A percentile compares a stretch with the other conserved stretches of the same genome.
Evolutionary conservation across 2,329 filamentous ascomycete genomes (phyloP).

Genomic region (Neofusicoccum umdonicola): DNA sequence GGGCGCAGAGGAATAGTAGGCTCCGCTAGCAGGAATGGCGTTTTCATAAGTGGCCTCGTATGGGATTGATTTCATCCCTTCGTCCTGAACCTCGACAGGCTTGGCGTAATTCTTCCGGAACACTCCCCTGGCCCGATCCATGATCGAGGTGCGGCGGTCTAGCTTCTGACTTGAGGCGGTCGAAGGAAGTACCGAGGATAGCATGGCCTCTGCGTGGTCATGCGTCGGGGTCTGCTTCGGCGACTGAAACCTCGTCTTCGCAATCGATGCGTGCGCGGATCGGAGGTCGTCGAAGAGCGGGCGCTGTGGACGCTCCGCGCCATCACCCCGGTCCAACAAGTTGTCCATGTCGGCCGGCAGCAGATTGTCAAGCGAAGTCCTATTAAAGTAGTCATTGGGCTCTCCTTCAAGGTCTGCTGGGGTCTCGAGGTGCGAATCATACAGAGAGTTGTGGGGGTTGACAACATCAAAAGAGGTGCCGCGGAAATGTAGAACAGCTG

Average conservation of each 20-base stretch:
- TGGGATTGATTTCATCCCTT: background rate
- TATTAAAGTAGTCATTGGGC: slow-evolving; percentile 30
- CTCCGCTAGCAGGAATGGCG: background rate
- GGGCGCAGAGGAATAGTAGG: background rate
- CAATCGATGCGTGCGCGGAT: slow-evolving; percentile 12
- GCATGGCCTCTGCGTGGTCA: background rate
- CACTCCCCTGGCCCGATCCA: background rate
- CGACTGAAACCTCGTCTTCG: background rate
- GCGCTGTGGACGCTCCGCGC: background rate
- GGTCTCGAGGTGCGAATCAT: slow-evolving; percentile 36
- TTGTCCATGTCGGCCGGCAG: slow-evolving; percentile 22
- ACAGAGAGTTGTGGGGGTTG: slow-evolving; percentile 38
- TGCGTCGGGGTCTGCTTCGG: background rate
- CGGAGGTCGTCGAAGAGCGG: slow-evolving; percentile 14
- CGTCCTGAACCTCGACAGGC: background rate
- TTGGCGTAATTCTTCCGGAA: background rate
- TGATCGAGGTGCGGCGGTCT: background rate
- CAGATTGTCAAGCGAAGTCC: slow-evolving; percentile 27
- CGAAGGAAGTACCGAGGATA: background rate
- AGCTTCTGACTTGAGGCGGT: background rate
- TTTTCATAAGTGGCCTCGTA: background rate
- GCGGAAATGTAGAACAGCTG: slow-evolving; percentile 38
- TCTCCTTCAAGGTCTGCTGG: slow-evolving; percentile 35
- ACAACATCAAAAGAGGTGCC: slow-evolving; percentile 40
- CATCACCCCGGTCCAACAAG: slow-evolving; percentile 18